Evolutionary conservation across 192 early-diverging fungal genomes (phyloP), one percentile per base, ranked within the genome.

Genomic region (Podila verticillata): DNA sequence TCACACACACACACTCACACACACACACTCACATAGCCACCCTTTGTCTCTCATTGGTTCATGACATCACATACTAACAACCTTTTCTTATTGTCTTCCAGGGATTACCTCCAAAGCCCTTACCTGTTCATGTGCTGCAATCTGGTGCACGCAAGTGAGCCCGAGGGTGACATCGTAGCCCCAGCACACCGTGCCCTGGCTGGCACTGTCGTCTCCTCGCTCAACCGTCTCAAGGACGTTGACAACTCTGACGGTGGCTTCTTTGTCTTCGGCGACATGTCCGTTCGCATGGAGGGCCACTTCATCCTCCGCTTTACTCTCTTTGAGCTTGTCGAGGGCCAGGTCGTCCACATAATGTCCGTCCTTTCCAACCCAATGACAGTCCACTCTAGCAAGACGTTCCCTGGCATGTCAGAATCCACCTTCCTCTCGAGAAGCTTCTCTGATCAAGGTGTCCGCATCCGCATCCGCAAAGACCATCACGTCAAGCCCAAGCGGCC

Each of bases 61-160:
- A 17, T 28, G 59, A 61, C 15, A 61, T 8, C 59, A 61, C 15
- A 36, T 39, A 17, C 15, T 32, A 15, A 19, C 61, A 19, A 28
- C 0, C 12, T 26, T 2, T 28, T 1, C 49, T 28, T 26, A 32
- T 48, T 36, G 19, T 64, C 34, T 24, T 57, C 60, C 58, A 85
- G 84, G 31, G 75, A 83, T 59, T 87, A 82, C 61, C 72, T 84
- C 34, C 89, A 90, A 74, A 95, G 93, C 72, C 94, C 95, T 15
- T 95, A 95, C 82, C 96, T 95, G 82, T 98, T 98, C 81, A 96
- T 97, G 95, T 97, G 95, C 72, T 95, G 93, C 22, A 95, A 95
- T 39, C 84, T 98, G 31, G 90, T 97, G 74, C 72, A 70, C 61
- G 87, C 91, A 22, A 85, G 87, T 57, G 89, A 91, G 22, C 86